Evolutionary conservation across 2,329 filamentous ascomycete genomes (phyloP).

Genomic region (Trichoderma afroharzianum): DNA sequence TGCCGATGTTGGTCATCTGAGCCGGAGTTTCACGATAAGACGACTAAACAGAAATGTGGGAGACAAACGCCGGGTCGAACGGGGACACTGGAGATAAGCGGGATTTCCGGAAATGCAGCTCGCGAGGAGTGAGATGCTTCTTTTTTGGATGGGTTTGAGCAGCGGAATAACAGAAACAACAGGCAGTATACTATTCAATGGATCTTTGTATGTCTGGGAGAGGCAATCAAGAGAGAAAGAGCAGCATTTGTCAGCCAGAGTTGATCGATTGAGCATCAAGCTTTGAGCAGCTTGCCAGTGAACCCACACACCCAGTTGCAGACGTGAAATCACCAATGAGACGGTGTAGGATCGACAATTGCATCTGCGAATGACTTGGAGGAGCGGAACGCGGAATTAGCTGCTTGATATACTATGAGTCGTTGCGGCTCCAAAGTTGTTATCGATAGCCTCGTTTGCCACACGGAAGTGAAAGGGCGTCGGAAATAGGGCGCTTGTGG

Average conservation of each 20-base stretch:
- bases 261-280: background rate
- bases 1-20: conserved; percentile 12
- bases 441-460: background rate
- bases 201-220: background rate
- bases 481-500: background rate
- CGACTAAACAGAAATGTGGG: background rate
- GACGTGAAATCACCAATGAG: background rate
- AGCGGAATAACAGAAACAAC: background rate
- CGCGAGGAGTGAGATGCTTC: background rate
- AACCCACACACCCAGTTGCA: background rate
- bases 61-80: background rate
- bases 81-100: background rate
- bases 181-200: background rate
- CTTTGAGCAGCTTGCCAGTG: background rate
- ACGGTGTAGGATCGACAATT: background rate
- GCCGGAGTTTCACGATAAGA: background rate
- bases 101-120: background rate
- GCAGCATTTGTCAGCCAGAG: background rate
- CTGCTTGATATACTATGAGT: background rate
- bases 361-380: background rate
- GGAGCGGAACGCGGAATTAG: background rate
- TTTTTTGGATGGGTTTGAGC: background rate
- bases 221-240: background rate
- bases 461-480: background rate
- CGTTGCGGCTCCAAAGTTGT: background rate